Evolutionary conservation across 1,284 basidiomycete species (phyloP), one percentile per base, ranked within the genome.

Genomic region (Anthracocystis setariae): DNA sequence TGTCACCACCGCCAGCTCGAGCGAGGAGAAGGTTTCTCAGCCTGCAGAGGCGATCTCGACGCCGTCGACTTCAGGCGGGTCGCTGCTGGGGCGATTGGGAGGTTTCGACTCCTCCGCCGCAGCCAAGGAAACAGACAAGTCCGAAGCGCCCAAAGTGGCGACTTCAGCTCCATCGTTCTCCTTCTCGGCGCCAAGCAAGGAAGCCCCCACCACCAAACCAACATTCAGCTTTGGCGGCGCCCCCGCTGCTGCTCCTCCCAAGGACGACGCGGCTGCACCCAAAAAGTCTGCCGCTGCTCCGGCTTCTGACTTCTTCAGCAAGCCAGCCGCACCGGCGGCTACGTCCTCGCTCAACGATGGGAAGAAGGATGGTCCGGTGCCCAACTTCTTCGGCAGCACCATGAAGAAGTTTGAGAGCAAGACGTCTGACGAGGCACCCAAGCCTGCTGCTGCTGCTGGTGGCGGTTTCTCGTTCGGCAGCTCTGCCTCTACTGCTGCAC

Each of bases 291-390:
- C 45, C 5, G 60, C 59, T 25, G 29, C 67, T 25, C 39, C 68
- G 4, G 20, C 69, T 5, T 68, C 68, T 2, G 57, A 63, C 58
- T 72, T 72, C 47, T 71, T 72, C 51, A 68, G 67, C 39, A 61
- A 65, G n/a, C 70, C 69, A 1, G 52, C 50, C 12, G 52, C 52
- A 23, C 45, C 73, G 21, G 52, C 72, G n/a, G 46, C 49, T 9
- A 44, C 69, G 17, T 55, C 5, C 5, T 42, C 67, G 13, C 53
- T 60, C 15, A 52, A 17, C 13, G 61, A 73, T 5, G 64, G 53
- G 32, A 77, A 74, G 58, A 78, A 80, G 40, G 70, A 73, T 46
- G 77, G 77, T 5, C 77, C 78, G 0, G 62, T 76, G 15, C 78
- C 78, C 38, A 74, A 79, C 65, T 80, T 78, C 49, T 78, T 78